These are phyloP conservation scores for Drechslerella dactyloides DNA, from an alignment of 2,329 filamentous ascomycete genomes.

Conservation along the genomic window DNA sequence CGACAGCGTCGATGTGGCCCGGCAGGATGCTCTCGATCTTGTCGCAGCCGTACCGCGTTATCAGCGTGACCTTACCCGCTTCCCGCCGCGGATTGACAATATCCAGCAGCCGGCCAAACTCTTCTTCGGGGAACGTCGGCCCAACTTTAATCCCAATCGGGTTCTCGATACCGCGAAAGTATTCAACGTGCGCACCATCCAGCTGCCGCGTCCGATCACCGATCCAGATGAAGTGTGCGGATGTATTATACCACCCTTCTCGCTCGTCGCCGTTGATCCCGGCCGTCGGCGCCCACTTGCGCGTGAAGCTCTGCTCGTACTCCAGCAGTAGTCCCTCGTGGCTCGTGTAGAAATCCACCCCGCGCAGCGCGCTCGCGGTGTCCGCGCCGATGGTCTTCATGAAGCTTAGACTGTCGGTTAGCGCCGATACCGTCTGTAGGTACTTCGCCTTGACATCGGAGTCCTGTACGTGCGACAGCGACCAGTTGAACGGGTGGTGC, in stretches of 20 bases:
- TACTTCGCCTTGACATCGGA: constrained; percentile 85
- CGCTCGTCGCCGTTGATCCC: constrained; percentile 59
- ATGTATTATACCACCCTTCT: constrained; percentile 76
- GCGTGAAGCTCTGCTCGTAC: constrained; percentile 88
- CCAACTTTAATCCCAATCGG: constrained; percentile 97
- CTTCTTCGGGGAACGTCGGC: constrained; percentile 76
- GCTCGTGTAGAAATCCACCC: constrained; percentile 91
- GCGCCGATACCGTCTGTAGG: constrained; percentile 78
- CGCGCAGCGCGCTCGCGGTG: constrained; percentile 81
- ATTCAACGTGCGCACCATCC: constrained; percentile 92
- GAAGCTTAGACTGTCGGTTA: constrained; percentile 90
- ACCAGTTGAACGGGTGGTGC: constrained; percentile 93
- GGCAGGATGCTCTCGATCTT: constrained; percentile 79
- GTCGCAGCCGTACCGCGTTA: constrained; percentile 87
- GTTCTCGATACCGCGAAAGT: constrained; percentile 94
- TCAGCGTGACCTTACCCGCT: constrained; percentile 90
- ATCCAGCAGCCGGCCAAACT: constrained; percentile 79
- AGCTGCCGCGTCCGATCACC: constrained; percentile 94
- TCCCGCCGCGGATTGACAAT: constrained; percentile 83
- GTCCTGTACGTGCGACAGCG: constrained; percentile 86
- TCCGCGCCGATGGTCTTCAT: constrained; percentile 92
- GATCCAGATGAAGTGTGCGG: constrained; percentile 97
- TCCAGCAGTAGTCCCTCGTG: constrained; percentile 93
- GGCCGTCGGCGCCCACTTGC: constrained; percentile 70
- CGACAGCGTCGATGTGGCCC: constrained; percentile 84